Evolutionary conservation across 2,329 filamentous ascomycete species (phyloP).

Genomic region (Ophiosphaerella narmari): DNA sequence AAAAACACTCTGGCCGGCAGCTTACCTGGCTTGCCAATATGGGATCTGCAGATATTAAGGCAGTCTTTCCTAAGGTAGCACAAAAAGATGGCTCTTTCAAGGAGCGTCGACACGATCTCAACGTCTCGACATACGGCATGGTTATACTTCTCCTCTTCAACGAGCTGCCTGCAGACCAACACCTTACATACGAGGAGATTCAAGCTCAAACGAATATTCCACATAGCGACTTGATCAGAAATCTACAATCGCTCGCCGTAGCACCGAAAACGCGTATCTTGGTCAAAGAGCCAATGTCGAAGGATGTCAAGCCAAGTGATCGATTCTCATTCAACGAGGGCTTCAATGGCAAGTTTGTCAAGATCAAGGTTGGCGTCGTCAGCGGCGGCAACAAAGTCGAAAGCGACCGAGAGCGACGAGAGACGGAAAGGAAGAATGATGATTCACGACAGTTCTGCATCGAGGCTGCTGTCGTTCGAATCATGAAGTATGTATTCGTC

Average conservation of each 20-base stretch:
- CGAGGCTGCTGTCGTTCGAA: slow-evolving; percentile 77
- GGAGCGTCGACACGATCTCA: slow-evolving; percentile 83
- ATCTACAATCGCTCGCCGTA: slow-evolving; percentile 80
- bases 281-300: slow-evolving; percentile 77
- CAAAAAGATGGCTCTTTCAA: slow-evolving; percentile 70
- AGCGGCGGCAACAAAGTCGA: slow-evolving; percentile 83
- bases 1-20: slow-evolving; percentile 83
- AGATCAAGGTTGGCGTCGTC: slow-evolving; percentile 88
- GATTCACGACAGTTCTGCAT: slow-evolving; percentile 72
- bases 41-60: slow-evolving; percentile 86
- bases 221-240: slow-evolving; percentile 71
- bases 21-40: slow-evolving; percentile 79
- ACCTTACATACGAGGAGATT: slow-evolving; percentile 73
- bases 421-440: slow-evolving; percentile 76
- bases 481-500: slow-evolving; percentile 75
- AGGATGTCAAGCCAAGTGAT: slow-evolving; percentile 76
- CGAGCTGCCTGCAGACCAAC: slow-evolving; percentile 61
- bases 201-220: slow-evolving; percentile 82
- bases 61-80: slow-evolving; percentile 72
- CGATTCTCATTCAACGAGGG: slow-evolving; percentile 80
- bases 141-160: slow-evolving; percentile 90
- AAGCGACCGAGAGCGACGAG: slow-evolving; percentile 66
- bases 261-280: slow-evolving; percentile 82
- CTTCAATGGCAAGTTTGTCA: slow-evolving; percentile 81
- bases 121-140: slow-evolving; percentile 92